Percentiles rank a stretch among this genome's conserved stretches.
Conservation (phyloP, 2,329 filamentous ascomycete species). For the Aspergillus sp. region DNA sequence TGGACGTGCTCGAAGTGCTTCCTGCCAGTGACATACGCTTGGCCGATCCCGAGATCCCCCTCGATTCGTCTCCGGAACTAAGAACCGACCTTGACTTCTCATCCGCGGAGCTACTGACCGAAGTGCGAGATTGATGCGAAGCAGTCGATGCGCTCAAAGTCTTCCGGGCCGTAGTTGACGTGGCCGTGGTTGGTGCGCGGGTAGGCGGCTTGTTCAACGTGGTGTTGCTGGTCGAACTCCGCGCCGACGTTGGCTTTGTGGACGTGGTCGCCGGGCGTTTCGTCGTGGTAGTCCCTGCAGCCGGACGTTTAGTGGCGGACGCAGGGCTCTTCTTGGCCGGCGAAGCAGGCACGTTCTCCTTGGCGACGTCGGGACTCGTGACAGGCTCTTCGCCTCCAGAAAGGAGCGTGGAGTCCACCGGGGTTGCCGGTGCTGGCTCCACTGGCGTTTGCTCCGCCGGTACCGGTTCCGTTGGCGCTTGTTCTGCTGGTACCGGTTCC, state of each 20-base stretch:
- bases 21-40: slow-evolving; percentile 39
- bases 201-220: slow-evolving; percentile 38
- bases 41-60: slow-evolving; percentile 32
- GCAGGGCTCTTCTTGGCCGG: slow-evolving; percentile 23
- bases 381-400: slow-evolving; percentile 24
- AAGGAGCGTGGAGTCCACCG: slow-evolving; percentile 22
- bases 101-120: slow-evolving; percentile 36
- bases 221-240: slow-evolving; percentile 23
- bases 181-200: slow-evolving; percentile 21
- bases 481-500: too few relatives aligned
- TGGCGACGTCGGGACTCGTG: slow-evolving; percentile 29
- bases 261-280: slow-evolving; percentile 30
- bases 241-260: slow-evolving; percentile 20
- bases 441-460: too few relatives aligned
- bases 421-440: slow-evolving; percentile 26
- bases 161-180: slow-evolving; percentile 24
- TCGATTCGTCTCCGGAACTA: slow-evolving; percentile 38
- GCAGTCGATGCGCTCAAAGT: slow-evolving; percentile 26
- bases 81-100: slow-evolving; percentile 32
- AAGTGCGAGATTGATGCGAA: slow-evolving; percentile 33
- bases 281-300: slow-evolving; percentile 25
- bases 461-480: too few relatives aligned
- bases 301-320: slow-evolving; percentile 23
- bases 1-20: slow-evolving; percentile 25
- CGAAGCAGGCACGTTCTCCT: slow-evolving; percentile 23